A percentile compares a stretch with the other conserved stretches of the same genome.
phyloP scores from a whole-genome alignment of 768 basidiomycete genomes.

The Mycena vitilis region DNA sequence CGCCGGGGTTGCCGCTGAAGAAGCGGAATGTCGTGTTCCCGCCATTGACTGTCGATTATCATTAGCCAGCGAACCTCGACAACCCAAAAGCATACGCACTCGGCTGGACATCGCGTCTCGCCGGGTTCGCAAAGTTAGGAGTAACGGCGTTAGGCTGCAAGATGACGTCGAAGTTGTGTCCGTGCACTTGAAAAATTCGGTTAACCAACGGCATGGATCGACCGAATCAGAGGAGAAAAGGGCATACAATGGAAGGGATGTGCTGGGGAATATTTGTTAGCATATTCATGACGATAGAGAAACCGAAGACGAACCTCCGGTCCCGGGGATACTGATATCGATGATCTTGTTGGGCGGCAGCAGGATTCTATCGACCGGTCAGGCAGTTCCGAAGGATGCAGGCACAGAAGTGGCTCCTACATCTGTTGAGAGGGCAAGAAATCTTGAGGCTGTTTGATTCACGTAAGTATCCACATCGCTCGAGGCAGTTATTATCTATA shows the following conservation, averaged over 20 bases:
- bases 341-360: constrained; percentile 24
- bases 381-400: not conserved
- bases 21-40: constrained; percentile 52
- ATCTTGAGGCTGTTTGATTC: too few relatives aligned
- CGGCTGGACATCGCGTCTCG: constrained; percentile 24
- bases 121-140: constrained; percentile 24
- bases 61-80: too few relatives aligned
- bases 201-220: too few relatives aligned
- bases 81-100: constrained; percentile 15
- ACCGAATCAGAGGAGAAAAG: too few relatives aligned
- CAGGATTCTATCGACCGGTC: not conserved
- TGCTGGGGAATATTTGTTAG: constrained; percentile 36
- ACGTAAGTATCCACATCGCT: too few relatives aligned
- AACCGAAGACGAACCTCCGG: constrained; percentile 13
- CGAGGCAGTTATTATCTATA: too few relatives aligned
- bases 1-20: constrained; percentile 68
- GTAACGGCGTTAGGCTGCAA: constrained; percentile 6
- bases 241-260: constrained; percentile 33
- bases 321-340: constrained; percentile 24
- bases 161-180: constrained; percentile 28
- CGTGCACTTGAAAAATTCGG: constrained; percentile 24
- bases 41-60: constrained; percentile 47
- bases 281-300: too few relatives aligned
- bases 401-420: too few relatives aligned
- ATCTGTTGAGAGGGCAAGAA: too few relatives aligned